phyloP scores from a whole-genome alignment of 2,329 filamentous ascomycete genomes.

The Alternaria triticimaculans region DNA sequence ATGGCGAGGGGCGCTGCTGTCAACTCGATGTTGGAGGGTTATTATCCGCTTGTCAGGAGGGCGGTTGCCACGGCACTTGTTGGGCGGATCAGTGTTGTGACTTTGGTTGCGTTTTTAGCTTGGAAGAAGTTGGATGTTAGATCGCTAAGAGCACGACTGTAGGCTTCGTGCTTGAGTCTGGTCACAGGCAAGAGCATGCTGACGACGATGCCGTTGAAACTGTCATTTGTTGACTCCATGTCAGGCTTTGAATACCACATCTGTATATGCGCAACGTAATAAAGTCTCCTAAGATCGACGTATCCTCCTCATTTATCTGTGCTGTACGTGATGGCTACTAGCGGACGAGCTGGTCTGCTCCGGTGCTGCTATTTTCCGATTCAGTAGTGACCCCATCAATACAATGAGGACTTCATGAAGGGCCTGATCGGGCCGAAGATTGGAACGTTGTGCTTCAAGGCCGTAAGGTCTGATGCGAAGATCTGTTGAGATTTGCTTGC shows the following conservation, averaged over 20 bases:
- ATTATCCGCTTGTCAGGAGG: constrained; percentile 58
- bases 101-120: constrained; percentile 26
- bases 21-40: constrained; percentile 59
- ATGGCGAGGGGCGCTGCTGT: constrained; percentile 51
- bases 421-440: neutral
- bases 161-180: neutral
- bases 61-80: constrained; percentile 55
- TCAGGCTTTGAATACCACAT: neutral
- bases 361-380: neutral
- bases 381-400: neutral
- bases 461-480: neutral
- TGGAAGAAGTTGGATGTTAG: constrained; percentile 26
- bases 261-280: neutral
- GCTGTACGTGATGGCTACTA: neutral
- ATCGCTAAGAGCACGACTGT: neutral
- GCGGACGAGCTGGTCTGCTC: neutral
- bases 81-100: constrained; percentile 41
- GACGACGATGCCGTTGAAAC: neutral
- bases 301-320: neutral
- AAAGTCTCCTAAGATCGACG: neutral
- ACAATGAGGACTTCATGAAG: neutral
- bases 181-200: neutral
- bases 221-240: neutral
- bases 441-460: neutral
- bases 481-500: neutral